Evolutionary conservation across 2,329 filamentous ascomycete species (phyloP).

Genomic region (Phialophora tarda): DNA sequence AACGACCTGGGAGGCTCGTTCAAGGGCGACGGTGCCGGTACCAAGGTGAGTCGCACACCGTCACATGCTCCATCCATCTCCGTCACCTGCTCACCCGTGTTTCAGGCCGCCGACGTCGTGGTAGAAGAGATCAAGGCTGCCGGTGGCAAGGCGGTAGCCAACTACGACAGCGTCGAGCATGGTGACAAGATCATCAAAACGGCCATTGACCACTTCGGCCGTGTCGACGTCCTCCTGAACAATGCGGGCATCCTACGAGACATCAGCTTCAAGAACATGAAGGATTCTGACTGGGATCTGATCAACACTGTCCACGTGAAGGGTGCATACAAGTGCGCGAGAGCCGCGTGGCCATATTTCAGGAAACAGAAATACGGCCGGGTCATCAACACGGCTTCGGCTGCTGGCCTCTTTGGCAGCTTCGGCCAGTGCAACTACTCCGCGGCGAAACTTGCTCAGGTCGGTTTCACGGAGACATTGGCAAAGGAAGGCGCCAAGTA

Average conservation of each 20-base stretch:
- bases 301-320: slow-evolving; percentile 91
- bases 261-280: slow-evolving; percentile 98
- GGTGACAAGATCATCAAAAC: slow-evolving; percentile 89
- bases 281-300: slow-evolving; percentile 94
- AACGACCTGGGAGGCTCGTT: slow-evolving; percentile 94
- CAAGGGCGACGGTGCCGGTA: slow-evolving; percentile 87
- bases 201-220: slow-evolving; percentile 59
- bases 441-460: slow-evolving; percentile 90
- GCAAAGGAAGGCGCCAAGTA: slow-evolving; percentile 98
- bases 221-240: slow-evolving; percentile 94
- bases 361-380: slow-evolving; percentile 98
- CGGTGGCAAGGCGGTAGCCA: slow-evolving; percentile 94
- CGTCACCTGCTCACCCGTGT: slow-evolving; percentile 22
- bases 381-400: slow-evolving; percentile 96
- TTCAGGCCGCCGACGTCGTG: slow-evolving; percentile 64
- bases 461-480: slow-evolving; percentile 96
- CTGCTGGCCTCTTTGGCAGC: slow-evolving; percentile 90
- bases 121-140: slow-evolving; percentile 68
- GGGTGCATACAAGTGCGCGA: slow-evolving; percentile 93
- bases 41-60: slow-evolving; percentile 68
- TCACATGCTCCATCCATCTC: slow-evolving; percentile 71
- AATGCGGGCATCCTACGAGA: slow-evolving; percentile 96
- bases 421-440: slow-evolving; percentile 98
- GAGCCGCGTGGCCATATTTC: slow-evolving; percentile 96
- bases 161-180: slow-evolving; percentile 84